These are phyloP conservation scores for Phytophthora idaei DNA, from an alignment of 352 stramenopile genomes.

Conservation along the genomic window DNA sequence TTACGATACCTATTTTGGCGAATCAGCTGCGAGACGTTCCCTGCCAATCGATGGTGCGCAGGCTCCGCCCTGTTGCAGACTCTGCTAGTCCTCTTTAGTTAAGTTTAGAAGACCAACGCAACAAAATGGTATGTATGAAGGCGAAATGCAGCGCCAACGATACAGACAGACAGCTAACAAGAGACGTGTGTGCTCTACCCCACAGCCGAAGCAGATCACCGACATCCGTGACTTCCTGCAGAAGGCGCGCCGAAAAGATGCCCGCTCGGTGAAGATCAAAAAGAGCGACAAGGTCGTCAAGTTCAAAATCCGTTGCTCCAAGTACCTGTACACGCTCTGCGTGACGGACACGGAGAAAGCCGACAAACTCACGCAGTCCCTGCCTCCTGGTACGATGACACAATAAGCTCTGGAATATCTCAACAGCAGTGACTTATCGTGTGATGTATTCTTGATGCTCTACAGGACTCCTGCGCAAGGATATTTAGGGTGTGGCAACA, in stretches of 20 bases:
- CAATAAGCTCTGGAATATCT: neutral
- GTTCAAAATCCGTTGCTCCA: constrained; percentile 99
- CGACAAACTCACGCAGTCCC: constrained; percentile 99
- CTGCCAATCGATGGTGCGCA: constrained; percentile 18
- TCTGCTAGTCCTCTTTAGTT: constrained; percentile 64
- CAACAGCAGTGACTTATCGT: constrained; percentile 6
- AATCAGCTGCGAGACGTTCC: constrained; percentile 5
- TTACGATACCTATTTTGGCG: constrained; percentile 15
- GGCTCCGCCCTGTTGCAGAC: constrained; percentile 22
- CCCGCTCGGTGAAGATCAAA: constrained; percentile 99
- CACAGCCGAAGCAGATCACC: constrained; percentile 98
- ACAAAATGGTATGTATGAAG: constrained; percentile 71
- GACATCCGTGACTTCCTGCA: constrained; percentile 99
- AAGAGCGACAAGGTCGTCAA: constrained; percentile 98
- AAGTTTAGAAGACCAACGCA: constrained; percentile 90
- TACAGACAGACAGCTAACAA: constrained; percentile 11
- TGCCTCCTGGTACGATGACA: constrained; percentile 91
- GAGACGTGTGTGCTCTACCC: constrained; percentile 3
- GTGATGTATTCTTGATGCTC: neutral
- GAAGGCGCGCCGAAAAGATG: constrained; percentile 97
- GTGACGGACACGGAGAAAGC: constrained; percentile 99
- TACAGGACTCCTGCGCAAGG: constrained; percentile 90
- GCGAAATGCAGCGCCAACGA: neutral
- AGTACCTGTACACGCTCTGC: constrained; percentile 99
- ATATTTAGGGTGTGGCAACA: constrained; percentile 80